Evolutionary conservation across 2,329 filamentous ascomycete genomes (phyloP), one percentile per base, ranked within the genome.

Genomic region (Knufia fluminis): DNA sequence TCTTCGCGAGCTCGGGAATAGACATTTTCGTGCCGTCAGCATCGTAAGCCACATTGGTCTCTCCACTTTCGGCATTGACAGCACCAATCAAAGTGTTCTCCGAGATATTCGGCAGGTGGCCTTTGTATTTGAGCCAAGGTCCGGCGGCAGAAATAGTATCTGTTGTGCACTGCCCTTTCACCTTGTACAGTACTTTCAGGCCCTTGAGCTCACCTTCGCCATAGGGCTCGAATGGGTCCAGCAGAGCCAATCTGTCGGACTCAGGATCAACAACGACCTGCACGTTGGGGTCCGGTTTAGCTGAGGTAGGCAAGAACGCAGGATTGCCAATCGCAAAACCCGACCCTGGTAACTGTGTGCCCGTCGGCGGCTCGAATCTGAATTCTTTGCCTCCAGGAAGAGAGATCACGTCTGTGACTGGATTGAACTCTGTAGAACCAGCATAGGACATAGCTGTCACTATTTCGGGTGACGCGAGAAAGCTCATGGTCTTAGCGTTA

Each of bases 121-220:
- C 92, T 76, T 97, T 97, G 80, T 97, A 98, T 71, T 97, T 97
- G 59, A 98, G 80, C 91, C 91, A 97, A 14, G 91, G 91, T 4
- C 91, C 91, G 1, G 91, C 91, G 28, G 91, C 91, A 32, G 90
- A 97, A 69, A 98, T 98, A 60, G 92, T 97, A 70, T 98, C 92
- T 38, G 92, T 98, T 50, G 92, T 98, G 76, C 92, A 98, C 72
- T 98, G 95, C 57, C 92, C 92, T 56, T 90, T 85, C 56, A 97
- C 85, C 72, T 97, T 97, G 75, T 94, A 91, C 14, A 98, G 83
- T 16, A 98, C 89, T 46, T 82, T 82, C 42, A 98, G 79, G 23
- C 79, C 82, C 36, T 76, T 72, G 24, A 97, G 78, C 48, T 98
- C 90, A 1, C 73, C 70, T 39, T 72, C 58, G 10, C 91, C 90